Evolutionary conservation across 2,329 filamentous ascomycete species (phyloP).

Genomic region (Hypomyces rosellus): DNA sequence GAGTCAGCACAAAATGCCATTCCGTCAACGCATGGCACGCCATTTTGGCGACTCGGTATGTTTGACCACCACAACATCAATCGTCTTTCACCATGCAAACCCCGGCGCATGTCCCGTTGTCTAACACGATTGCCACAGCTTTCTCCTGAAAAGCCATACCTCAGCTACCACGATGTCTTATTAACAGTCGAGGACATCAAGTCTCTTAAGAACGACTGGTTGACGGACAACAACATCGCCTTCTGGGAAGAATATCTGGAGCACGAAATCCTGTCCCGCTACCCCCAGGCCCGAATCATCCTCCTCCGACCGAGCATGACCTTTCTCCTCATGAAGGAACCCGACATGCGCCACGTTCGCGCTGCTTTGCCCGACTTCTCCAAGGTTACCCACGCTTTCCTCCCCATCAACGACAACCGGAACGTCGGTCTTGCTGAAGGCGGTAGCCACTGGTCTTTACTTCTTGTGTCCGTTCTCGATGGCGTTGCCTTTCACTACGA

Average conservation of each 20-base stretch:
- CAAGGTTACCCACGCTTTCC: slow-evolving; percentile 82
- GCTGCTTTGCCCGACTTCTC: slow-evolving; percentile 75
- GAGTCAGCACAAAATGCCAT: slow-evolving; percentile 28
- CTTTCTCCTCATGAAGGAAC: slow-evolving; percentile 78
- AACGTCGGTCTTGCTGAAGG: slow-evolving; percentile 75
- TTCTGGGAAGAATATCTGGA: slow-evolving; percentile 99
- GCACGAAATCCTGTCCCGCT: slow-evolving; percentile 74
- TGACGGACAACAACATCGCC: slow-evolving; percentile 94
- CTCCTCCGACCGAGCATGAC: slow-evolving; percentile 90
- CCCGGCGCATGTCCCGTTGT: background rate
- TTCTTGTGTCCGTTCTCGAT: slow-evolving; percentile 84
- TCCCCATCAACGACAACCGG: slow-evolving; percentile 86
- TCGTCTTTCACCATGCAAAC: background rate
- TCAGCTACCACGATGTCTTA: slow-evolving; percentile 37
- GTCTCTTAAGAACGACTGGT: slow-evolving; percentile 84
- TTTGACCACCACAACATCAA: slow-evolving; percentile 10
- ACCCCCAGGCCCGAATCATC: slow-evolving; percentile 77
- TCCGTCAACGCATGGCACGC: slow-evolving; percentile 38
- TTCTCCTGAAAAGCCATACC: slow-evolving; percentile 32
- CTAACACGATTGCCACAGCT: slow-evolving; percentile 36
- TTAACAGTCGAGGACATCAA: slow-evolving; percentile 84
- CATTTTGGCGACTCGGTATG: slow-evolving; percentile 43
- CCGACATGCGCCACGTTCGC: slow-evolving; percentile 48
- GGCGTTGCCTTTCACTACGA: slow-evolving; percentile 96
- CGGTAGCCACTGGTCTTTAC: slow-evolving; percentile 89